phyloP scores from a whole-genome alignment of 192 early-diverging fungal genomes.

The Coemansia sp. region DNA sequence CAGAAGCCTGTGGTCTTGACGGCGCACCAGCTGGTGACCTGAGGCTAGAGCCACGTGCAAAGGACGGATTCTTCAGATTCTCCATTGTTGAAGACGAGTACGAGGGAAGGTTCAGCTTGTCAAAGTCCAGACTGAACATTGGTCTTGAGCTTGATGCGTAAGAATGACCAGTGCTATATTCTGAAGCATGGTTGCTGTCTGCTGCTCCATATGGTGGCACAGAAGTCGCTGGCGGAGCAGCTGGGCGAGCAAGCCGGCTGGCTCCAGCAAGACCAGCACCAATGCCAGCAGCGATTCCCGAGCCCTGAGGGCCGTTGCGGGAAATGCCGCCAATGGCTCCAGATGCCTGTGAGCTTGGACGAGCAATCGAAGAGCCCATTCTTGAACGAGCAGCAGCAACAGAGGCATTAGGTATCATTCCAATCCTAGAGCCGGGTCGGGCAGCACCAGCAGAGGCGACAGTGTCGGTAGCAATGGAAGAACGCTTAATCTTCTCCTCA shows the following conservation, averaged over 20 bases:
- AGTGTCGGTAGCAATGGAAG: conserved; percentile 31
- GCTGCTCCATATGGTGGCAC: neutral
- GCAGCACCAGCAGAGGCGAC: neutral
- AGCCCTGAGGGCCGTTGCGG: conserved; percentile 13
- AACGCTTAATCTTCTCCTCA: conserved; percentile 75
- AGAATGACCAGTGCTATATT: neutral
- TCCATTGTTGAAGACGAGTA: conserved; percentile 40
- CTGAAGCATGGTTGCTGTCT: neutral
- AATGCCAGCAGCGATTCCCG: conserved; percentile 7
- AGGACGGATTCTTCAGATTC: conserved; percentile 20
- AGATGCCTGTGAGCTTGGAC: conserved; percentile 12
- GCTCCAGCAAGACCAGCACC: conserved; percentile 7
- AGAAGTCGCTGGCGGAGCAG: conserved; percentile 5
- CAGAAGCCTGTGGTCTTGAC: neutral
- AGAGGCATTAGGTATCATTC: conserved; percentile 25
- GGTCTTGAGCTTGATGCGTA: conserved; percentile 13
- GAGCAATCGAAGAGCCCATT: conserved; percentile 14
- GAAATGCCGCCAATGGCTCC: neutral
- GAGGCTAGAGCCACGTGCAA: conserved; percentile 13
- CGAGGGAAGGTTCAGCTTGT: conserved; percentile 54
- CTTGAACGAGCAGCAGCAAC: conserved; percentile 26
- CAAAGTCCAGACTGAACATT: conserved; percentile 56
- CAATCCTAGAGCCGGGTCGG: conserved; percentile 37
- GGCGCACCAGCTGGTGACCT: neutral
- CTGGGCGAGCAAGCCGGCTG: conserved; percentile 17